A percentile compares a stretch with the other conserved stretches of the same genome.
phyloP scores from a whole-genome alignment of 2,329 filamentous ascomycete genomes.

The Colletotrichum musae region DNA sequence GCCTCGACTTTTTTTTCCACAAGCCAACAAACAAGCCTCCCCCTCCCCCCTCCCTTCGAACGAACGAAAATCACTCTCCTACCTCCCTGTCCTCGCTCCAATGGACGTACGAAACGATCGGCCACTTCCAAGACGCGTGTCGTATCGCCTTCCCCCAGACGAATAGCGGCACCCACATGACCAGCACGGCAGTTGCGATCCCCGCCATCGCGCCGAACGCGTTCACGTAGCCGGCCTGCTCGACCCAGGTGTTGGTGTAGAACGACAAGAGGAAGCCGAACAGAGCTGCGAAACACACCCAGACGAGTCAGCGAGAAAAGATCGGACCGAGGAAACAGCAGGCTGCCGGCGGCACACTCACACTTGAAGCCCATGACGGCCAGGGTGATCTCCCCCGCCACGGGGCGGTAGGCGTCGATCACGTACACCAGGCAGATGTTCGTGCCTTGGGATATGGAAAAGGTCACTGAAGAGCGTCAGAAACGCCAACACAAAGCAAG shows the following conservation, averaged over 20 bases:
- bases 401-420: conserved; percentile 70
- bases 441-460: conserved; percentile 69
- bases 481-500: neutral
- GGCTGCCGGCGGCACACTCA: conserved; percentile 46
- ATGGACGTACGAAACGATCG: conserved; percentile 59
- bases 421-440: conserved; percentile 71
- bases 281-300: conserved; percentile 51
- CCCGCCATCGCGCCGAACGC: conserved; percentile 72
- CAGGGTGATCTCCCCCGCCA: conserved; percentile 69
- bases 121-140: conserved; percentile 63
- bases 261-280: conserved; percentile 73
- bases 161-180: conserved; percentile 66
- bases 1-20: conserved; percentile 5
- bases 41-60: too few species aligned
- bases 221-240: conserved; percentile 61
- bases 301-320: conserved; percentile 33
- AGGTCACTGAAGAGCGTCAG: conserved; percentile 59
- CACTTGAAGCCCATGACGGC: conserved; percentile 70
- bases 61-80: conserved; percentile 58
- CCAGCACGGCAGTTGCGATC: conserved; percentile 62
- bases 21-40: neutral
- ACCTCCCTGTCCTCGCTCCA: conserved; percentile 70
- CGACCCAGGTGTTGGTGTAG: conserved; percentile 73
- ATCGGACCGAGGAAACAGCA: neutral
- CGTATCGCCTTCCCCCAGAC: conserved; percentile 66